Evolutionary conservation across 257 asterid genomes (phyloP).

Genomic region (Pogostemon cablin): DNA sequence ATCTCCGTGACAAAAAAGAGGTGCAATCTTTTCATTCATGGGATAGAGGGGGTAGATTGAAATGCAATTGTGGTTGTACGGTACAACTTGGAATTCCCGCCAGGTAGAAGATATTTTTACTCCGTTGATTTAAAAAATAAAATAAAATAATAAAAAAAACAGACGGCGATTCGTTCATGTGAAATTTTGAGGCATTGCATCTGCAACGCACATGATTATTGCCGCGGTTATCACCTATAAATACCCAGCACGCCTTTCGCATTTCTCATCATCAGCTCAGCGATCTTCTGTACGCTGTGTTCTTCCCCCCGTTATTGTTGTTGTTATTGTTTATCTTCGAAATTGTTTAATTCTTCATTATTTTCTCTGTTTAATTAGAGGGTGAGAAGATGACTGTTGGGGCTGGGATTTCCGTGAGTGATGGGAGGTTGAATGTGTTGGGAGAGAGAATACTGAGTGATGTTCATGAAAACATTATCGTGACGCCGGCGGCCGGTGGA

Average conservation of each 20-base stretch:
- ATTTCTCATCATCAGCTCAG: slow-evolving; percentile 27
- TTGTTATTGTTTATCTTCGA: not conserved
- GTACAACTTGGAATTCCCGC: slow-evolving; percentile 14
- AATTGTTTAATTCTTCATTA: not conserved
- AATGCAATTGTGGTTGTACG: not conserved
- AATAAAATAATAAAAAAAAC: not conserved
- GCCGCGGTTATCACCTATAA: slow-evolving; percentile 34
- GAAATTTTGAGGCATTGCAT: slow-evolving; percentile 23
- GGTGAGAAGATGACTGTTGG: slow-evolving; percentile 44
- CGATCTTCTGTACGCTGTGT: not conserved
- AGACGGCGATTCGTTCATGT: not conserved
- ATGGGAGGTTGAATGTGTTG: slow-evolving; percentile 65
- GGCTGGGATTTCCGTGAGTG: slow-evolving; percentile 59
- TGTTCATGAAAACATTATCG: slow-evolving; percentile 55
- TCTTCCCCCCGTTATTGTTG: not conserved
- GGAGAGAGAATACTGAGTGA: slow-evolving; percentile 62
- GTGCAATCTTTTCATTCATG: no score
- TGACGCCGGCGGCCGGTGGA: slow-evolving; percentile 75
- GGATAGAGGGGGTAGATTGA: no score
- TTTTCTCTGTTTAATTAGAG: slow-evolving; percentile 2
- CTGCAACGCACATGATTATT: slow-evolving; percentile 26
- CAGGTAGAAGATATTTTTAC: slow-evolving; percentile 22
- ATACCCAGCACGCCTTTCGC: slow-evolving; percentile 30
- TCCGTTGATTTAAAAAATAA: not conserved
- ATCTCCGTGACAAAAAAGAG: no score